Conservation (phyloP, 495 filamentous ascomycete species). For the Aspergillus coremiiformis region DNA sequence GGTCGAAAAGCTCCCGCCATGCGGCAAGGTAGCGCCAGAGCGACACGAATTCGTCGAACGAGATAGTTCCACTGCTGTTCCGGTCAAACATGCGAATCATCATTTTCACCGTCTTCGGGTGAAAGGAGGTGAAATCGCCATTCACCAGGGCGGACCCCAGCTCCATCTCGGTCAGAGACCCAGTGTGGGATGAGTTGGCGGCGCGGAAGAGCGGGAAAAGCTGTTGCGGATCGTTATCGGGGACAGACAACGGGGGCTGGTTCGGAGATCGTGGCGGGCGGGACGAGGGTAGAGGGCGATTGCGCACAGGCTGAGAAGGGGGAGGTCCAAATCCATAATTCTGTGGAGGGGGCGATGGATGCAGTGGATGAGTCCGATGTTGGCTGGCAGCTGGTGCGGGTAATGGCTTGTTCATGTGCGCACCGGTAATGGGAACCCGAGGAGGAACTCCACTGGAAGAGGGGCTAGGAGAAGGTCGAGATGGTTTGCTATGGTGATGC, state of each 20-base stretch:
- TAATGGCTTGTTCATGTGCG: conserved; percentile 22
- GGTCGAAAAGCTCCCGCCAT: conserved; percentile 90
- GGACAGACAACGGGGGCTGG: conserved; percentile 55
- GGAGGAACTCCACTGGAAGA: conserved; percentile 20
- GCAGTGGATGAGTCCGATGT: conserved; percentile 35
- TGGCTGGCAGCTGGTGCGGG: conserved; percentile 15
- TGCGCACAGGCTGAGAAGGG: conserved; percentile 38
- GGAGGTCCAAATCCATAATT: conserved; percentile 55
- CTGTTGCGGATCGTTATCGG: conserved; percentile 50
- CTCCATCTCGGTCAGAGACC: conserved; percentile 78
- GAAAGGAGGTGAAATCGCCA: conserved; percentile 89
- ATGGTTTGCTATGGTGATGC: conserved; percentile 16
- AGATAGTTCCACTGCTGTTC: conserved; percentile 79
- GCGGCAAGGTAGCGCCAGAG: conserved; percentile 92
- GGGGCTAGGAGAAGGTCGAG: conserved; percentile 22
- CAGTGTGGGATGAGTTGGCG: conserved; percentile 77
- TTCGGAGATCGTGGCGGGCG: conserved; percentile 48
- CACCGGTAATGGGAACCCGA: conserved; percentile 26
- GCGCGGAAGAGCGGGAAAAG: conserved; percentile 84
- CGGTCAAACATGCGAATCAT: conserved; percentile 98
- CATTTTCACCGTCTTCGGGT: conserved; percentile 93
- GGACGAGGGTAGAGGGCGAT: conserved; percentile 50
- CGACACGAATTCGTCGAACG: conserved; percentile 89
- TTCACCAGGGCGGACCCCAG: conserved; percentile 91
- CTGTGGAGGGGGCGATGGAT: conserved; percentile 50